Conservation (phyloP, 495 filamentous ascomycete species). For the Xylaria grammica region DNA sequence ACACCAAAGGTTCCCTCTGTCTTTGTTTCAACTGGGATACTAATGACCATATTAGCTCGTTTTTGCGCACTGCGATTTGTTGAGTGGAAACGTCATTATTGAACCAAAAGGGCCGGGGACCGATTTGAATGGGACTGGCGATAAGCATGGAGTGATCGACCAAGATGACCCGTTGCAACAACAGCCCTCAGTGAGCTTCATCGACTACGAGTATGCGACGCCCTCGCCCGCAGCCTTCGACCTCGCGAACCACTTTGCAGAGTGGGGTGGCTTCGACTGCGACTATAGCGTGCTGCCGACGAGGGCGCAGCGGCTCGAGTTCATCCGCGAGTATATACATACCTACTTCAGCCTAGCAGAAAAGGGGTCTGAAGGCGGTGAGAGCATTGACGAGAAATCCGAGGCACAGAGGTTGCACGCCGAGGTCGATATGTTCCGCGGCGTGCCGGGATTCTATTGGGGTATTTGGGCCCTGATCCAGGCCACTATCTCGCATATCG, state of each 20-base stretch:
- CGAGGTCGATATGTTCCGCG: slow-evolving; percentile 87
- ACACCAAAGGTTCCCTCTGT: not conserved
- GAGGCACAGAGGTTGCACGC: slow-evolving; percentile 66
- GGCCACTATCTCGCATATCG: slow-evolving; percentile 90
- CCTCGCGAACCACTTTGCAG: slow-evolving; percentile 98
- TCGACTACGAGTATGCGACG: slow-evolving; percentile 97
- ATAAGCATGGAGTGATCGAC: slow-evolving; percentile 5
- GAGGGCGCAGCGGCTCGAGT: slow-evolving; percentile 73
- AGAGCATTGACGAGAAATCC: slow-evolving; percentile 58
- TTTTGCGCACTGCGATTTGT: slow-evolving; percentile 93
- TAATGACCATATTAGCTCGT: slow-evolving; percentile 64
- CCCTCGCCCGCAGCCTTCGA: slow-evolving; percentile 97
- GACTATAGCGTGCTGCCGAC: slow-evolving; percentile 86
- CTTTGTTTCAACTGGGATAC: slow-evolving; percentile 1
- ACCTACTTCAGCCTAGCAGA: slow-evolving; percentile 57
- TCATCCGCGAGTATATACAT: slow-evolving; percentile 79
- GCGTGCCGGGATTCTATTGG: slow-evolving; percentile 87
- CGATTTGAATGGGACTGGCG: slow-evolving; percentile 26
- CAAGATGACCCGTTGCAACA: slow-evolving; percentile 33
- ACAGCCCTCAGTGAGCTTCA: slow-evolving; percentile 74
- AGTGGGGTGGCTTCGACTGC: slow-evolving; percentile 98
- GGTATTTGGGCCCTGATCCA: slow-evolving; percentile 98
- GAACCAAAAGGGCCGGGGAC: slow-evolving; percentile 35
- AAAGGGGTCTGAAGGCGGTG: slow-evolving; percentile 35
- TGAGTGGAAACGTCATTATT: slow-evolving; percentile 94